Evolutionary conservation across 176 grass and related monocot genomes (phyloP).

Genomic region (Tuctoria greenei): DNA sequence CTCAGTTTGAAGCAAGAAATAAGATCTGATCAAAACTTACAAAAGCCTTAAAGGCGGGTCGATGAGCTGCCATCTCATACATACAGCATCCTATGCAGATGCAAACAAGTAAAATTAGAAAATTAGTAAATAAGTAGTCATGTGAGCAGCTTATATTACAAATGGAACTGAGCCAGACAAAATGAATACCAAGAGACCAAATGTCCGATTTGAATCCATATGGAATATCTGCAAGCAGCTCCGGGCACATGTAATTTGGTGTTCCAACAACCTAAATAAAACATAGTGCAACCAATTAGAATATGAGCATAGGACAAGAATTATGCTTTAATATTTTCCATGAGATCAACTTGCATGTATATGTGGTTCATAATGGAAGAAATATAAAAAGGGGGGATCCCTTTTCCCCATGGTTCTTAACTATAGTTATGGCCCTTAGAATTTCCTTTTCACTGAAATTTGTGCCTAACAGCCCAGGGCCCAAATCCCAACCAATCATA

Average conservation of each 20-base stretch:
- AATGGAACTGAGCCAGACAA: slow-evolving; percentile 42
- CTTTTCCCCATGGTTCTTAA: neutral
- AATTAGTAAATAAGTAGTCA: neutral
- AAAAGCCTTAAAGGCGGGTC: slow-evolving; percentile 98
- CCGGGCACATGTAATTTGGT: slow-evolving; percentile 99
- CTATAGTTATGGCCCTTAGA: neutral
- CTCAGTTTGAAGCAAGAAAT: slow-evolving; percentile 5
- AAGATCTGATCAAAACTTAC: slow-evolving; percentile 53
- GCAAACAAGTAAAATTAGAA: slow-evolving; percentile 18
- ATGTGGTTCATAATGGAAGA: neutral
- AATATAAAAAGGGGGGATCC: neutral
- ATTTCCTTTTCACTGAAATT: neutral
- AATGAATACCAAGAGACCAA: slow-evolving; percentile 86
- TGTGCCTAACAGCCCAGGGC: neutral
- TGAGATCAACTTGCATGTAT: slow-evolving; percentile 13
- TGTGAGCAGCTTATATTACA: slow-evolving; percentile 32
- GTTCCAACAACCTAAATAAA: slow-evolving; percentile 91
- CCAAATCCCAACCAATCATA: neutral
- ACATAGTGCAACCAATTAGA: neutral
- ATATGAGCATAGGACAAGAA: neutral
- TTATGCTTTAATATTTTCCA: neutral
- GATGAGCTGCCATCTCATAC: slow-evolving; percentile 98
- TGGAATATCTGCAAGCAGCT: slow-evolving; percentile 94
- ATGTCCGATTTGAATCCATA: slow-evolving; percentile 99
- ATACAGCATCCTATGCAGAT: slow-evolving; percentile 78